Conservation (phyloP, 2,329 filamentous ascomycete species). For the Cytospora chrysosperma region DNA sequence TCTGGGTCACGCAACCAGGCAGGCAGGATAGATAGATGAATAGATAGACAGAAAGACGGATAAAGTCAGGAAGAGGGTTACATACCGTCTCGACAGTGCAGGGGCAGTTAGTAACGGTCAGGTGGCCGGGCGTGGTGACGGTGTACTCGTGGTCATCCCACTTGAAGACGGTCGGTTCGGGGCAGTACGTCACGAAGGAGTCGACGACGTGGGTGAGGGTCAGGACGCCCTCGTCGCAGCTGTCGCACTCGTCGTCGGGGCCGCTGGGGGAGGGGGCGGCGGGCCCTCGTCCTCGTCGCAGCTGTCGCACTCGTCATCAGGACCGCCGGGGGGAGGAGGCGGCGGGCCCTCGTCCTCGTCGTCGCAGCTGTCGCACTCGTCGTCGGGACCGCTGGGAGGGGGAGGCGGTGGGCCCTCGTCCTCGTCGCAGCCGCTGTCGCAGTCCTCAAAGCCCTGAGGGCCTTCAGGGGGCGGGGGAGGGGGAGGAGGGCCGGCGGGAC, state of each 20-base stretch:
- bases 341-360: too few relatives aligned
- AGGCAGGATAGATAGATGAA: too few relatives aligned
- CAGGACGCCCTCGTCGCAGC: constrained; percentile 6
- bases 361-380: too few relatives aligned
- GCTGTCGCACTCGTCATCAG: too few relatives aligned
- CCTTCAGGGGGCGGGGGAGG: background rate
- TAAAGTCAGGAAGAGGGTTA: too few relatives aligned
- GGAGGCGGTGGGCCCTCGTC: too few relatives aligned
- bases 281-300: too few relatives aligned
- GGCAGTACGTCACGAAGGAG: constrained; percentile 42
- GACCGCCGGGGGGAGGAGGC: background rate
- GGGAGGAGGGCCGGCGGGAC: background rate
- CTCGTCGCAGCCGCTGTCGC: too few relatives aligned
- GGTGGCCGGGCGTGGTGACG: constrained; percentile 45
- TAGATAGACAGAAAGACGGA: background rate
- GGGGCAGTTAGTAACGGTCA: constrained; percentile 56
- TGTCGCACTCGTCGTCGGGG: too few relatives aligned
- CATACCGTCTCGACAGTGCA: constrained; percentile 42
- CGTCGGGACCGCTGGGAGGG: background rate
- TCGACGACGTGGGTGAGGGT: constrained; percentile 35
- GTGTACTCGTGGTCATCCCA: constrained; percentile 52
- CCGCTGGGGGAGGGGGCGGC: background rate
- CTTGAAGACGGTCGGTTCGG: constrained; percentile 50
- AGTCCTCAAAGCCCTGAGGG: too few relatives aligned
- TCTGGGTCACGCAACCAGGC: too few relatives aligned